Evolutionary conservation across 257 asterid genomes (phyloP).

Genomic region (Orobanche coerulescens): DNA sequence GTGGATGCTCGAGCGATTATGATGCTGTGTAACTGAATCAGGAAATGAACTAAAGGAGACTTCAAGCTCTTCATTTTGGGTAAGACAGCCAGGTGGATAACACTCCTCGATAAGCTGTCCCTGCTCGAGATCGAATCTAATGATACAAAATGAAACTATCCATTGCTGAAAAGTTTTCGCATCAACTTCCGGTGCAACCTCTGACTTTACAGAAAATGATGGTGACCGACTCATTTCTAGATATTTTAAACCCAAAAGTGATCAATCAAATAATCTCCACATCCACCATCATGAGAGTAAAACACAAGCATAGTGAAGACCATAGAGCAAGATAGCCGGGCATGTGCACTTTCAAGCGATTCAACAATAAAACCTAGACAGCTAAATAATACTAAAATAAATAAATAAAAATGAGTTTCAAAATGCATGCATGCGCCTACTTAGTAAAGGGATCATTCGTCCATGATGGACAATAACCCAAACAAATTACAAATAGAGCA

Average conservation of each 20-base stretch:
- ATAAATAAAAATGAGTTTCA: not conserved
- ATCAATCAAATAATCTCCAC: slow-evolving; percentile 33
- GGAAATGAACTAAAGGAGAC: slow-evolving; percentile 92
- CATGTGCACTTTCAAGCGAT: slow-evolving; percentile 10
- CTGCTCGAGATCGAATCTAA: slow-evolving; percentile 92
- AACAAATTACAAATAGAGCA: slow-evolving; percentile 8
- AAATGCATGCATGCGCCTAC: not conserved
- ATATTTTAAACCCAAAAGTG: slow-evolving; percentile 21
- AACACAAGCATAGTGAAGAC: slow-evolving; percentile 4
- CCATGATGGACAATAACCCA: not conserved
- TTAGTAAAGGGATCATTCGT: not conserved
- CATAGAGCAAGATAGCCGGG: slow-evolving; percentile 12
- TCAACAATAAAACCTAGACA: slow-evolving; percentile 19
- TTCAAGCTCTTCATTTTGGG: slow-evolving; percentile 90
- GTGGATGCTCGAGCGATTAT: slow-evolving; percentile 87
- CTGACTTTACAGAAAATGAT: slow-evolving; percentile 71
- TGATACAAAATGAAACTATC: slow-evolving; percentile 80
- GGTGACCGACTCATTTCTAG: slow-evolving; percentile 88
- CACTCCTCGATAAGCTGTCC: slow-evolving; percentile 98
- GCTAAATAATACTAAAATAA: not conserved
- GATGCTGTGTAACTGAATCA: slow-evolving; percentile 92
- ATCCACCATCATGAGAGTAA: slow-evolving; percentile 22
- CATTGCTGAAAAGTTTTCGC: slow-evolving; percentile 66
- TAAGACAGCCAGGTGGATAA: slow-evolving; percentile 75
- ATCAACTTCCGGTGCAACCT: slow-evolving; percentile 59